Evolutionary conservation across 768 basidiomycete genomes (phyloP), one percentile per base, ranked within the genome.

Genomic region (Mrakia frigida): DNA sequence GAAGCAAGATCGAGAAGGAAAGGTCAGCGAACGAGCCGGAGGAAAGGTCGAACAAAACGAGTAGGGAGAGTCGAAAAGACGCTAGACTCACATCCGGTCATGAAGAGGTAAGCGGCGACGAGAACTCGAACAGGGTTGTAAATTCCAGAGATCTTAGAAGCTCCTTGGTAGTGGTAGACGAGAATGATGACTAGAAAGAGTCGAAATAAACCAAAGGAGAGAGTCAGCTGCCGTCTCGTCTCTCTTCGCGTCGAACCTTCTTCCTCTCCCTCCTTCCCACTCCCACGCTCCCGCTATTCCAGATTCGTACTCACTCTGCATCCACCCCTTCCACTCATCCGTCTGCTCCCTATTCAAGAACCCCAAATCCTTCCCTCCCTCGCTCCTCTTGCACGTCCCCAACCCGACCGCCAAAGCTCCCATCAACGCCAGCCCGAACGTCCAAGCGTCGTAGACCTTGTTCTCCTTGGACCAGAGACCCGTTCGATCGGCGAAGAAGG

Each of bases 311-410:
- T 74, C 81, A 93, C 93, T 86, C 86, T 97, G 94, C 94, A 97
- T 97, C 94, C 94, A 97, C 4, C 94, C 94, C 83, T 96, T 96
- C 94, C 94, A 97, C 84, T 97, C 94, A 79, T 97, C 93, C 1
- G 93, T 96, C 83, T 96, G 93, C 70, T 94, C 92, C 75, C 94
- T 87, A 81, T 93, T 95, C 80, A 97, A 85, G 83, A 94, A 92
- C 0, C 94, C 94, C 71, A 91, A 84, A 81, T 97, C 93, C 80
- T 90, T 92, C 79, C 92, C 92, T 25, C 87, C 87, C 28, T 87
- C 87, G 81, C 88, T 89, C 79, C 76, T 60, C 76, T 67, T 33
- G 28, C 92, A 83, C 1, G 90, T 92, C 14, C 82, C 83, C 65
- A 93, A 80, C 6, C 93, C 94, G 28, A 86, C 83, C 13, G 79